Conservation (phyloP, 306 rosid species). For the Fragaria ananassa region DNA sequence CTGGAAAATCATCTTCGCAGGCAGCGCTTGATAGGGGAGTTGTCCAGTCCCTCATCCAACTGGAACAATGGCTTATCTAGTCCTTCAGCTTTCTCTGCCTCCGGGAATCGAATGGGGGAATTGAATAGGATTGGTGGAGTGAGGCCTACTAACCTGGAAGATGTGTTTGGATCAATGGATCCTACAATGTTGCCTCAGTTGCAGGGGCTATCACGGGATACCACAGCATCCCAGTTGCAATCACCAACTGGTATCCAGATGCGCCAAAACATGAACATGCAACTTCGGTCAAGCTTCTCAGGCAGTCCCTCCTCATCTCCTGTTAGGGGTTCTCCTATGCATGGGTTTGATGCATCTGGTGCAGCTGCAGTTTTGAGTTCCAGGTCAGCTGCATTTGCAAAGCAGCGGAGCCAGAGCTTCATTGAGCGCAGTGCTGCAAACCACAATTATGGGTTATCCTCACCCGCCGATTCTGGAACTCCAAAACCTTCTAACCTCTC, state of each 20-base stretch:
- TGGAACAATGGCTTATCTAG: conserved; percentile 52
- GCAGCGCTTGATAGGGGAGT: conserved; percentile 56
- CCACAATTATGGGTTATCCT: conserved; percentile 43
- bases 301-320: conserved; percentile 43
- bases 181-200: conserved; percentile 50
- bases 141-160: conserved; percentile 61
- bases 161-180: conserved; percentile 47
- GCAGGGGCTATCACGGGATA: conserved; percentile 58
- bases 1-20: conserved; percentile 44
- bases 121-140: conserved; percentile 44
- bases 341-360: conserved; percentile 32
- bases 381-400: conserved; percentile 55
- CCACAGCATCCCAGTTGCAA: conserved; percentile 38
- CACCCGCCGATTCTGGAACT: conserved; percentile 33
- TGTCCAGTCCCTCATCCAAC: conserved; percentile 48
- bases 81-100: conserved; percentile 35
- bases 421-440: conserved; percentile 44
- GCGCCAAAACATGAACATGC: conserved; percentile 51
- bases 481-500: conserved; percentile 36
- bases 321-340: conserved; percentile 44
- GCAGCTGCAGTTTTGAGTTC: conserved; percentile 42
- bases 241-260: conserved; percentile 55
- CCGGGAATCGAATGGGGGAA: conserved; percentile 44
- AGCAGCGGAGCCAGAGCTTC: conserved; percentile 65
- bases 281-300: conserved; percentile 45